Evolutionary conservation across 1,139 yeast genomes (phyloP), one percentile per base, ranked within the genome.

Genomic region (Geotrichum australiense): DNA sequence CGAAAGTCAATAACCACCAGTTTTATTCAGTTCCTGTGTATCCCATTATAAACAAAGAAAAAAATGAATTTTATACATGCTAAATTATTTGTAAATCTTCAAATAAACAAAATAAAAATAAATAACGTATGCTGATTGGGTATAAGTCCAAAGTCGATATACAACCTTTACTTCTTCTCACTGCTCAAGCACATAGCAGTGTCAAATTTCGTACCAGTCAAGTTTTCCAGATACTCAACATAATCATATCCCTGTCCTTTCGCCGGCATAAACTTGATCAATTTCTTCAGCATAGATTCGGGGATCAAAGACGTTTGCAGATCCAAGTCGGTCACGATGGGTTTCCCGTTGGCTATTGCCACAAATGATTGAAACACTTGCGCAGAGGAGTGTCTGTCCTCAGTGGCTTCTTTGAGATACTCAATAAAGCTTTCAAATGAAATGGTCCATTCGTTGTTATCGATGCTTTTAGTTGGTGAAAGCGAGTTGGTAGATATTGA

Each of bases 271-370:
- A 50, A 43, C 11, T 50, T 52, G 31, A 53, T 53, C 21, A 64
- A 49, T 42, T 58, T 53, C 15, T 59, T 64, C 28, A 64, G 59
- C 57, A 58, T 57, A 2, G 55, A 42, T 11, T 61, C 65, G 1
- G 66, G 62, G 4, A 65, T 48, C 25, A 63, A 50, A 5, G 68
- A 61, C 42, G 61, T 57, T 31, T 62, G 64, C 33, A 66, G 50
- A 41, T 66, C 70, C n/a, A 61, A 53, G 40, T 63, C 68, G 1
- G 70, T 64, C 20, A 66, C 61, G 45, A 62, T 63, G 24, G 58
- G 56, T 49, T 66, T 66, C 23, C 68, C 68, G 35, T 58, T 58
- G 2, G 69, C 66, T 40, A 66, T 61, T 20, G 65, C 70, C 35
- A 57, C 53, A 50, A 66, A 65, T 22, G 69, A 62, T 41, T 60